Percentiles rank a stretch among this genome's conserved stretches.
Conservation (phyloP, 306 rosid species). For the Malus domestica region ASM211411v1 NC_041799.1:19279501-19280000, state of each 20-base stretch:
- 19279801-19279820: not conserved
- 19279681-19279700: not conserved
- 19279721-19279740: not conserved
- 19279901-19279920: not conserved
- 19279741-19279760: not conserved
- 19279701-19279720: not conserved
- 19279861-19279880: not conserved
- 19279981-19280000: not conserved
- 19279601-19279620: not conserved
- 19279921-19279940: not conserved
- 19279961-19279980: not conserved
- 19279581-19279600: not conserved
- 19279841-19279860: not conserved
- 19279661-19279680: not conserved
- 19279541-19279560: constrained; percentile 9
- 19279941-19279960: not conserved
- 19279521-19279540: constrained; percentile 41
- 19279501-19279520: constrained; percentile 71
- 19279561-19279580: not conserved
- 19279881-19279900: not conserved
- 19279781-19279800: not conserved
- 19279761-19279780: not conserved
- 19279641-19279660: not conserved
- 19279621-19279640: not conserved
- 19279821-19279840: not conserved